Percentiles rank a stretch among this genome's conserved stretches.
Conservation (phyloP, 208 protist genomes). For the Trichomonas tenax region DNA sequence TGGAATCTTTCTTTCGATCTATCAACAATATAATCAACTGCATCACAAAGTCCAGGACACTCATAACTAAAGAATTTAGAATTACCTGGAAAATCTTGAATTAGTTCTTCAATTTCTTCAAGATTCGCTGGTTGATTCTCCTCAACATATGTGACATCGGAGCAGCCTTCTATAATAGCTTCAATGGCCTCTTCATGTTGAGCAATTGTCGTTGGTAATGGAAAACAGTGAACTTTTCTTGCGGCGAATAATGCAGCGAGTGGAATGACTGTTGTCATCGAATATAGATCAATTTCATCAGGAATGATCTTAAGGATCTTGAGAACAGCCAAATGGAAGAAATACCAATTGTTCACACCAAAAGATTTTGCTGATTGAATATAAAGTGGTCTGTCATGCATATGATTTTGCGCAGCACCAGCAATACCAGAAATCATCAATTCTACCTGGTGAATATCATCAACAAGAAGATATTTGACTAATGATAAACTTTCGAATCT, state of each 20-base stretch:
- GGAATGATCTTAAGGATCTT: not conserved
- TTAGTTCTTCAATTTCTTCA: not conserved
- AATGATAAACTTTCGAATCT: not conserved
- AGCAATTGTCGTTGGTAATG: not conserved
- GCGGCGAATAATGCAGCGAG: not conserved
- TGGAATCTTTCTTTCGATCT: not conserved
- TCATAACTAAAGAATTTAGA: not conserved
- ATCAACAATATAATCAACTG: not conserved
- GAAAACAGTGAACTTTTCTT: not conserved
- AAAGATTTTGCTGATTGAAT: not conserved
- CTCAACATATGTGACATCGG: not conserved
- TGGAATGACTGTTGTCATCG: not conserved
- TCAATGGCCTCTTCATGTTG: not conserved
- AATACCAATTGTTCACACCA: not conserved
- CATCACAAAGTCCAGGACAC: not conserved
- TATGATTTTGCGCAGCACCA: not conserved
- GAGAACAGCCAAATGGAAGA: not conserved
- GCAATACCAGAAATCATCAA: not conserved
- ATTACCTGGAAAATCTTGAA: not conserved
- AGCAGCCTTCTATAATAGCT: not conserved
- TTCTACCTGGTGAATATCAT: not conserved
- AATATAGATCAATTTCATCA: not conserved
- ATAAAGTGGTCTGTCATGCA: not conserved
- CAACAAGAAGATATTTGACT: not conserved
- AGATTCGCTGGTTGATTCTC: not conserved